Base-by-base conservation (phyloP, 257 asterid species). In the Galeopsis tetrahit region DNA sequence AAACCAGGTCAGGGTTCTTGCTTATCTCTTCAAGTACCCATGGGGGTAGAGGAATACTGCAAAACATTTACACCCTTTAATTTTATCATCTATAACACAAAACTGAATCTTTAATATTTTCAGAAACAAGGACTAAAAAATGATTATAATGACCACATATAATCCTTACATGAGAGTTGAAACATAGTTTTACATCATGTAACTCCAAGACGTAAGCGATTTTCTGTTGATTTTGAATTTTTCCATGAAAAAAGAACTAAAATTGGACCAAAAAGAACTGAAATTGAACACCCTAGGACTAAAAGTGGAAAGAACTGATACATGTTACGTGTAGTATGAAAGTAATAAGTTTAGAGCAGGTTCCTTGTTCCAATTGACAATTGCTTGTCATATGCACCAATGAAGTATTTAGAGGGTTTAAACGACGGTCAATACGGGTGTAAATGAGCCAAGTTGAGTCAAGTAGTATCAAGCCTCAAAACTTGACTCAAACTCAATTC, bases 21-120 rank as follows among this genome's bases (percentile, higher is more conserved):
- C 91, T 87, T 31, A 91, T 94, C 82, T 88, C 98, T 81, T 94
- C 98, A 42, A 94, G 96, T 53, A 89, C 98, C 98, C 97, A 94
- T 58, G 96, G 91, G 34, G 98, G 97, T 63, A 91, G 83, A 51
- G 98, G 91, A 80, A 94, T 88, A 80, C 98, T 94, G 86, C 81
- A 84, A 77, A 73, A 74, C 21, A 63, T 14, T 14, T 34, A 42
- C 5, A 59, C 6, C 66, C 48, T 65, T 32, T 21, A 63, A 48
- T 53, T 14, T 10, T 42, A 59, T 66, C 55, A 28, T 38, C 36
- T 66, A 42, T 42, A 6, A 51, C 59, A 56, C 32, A n/a, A 40
- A 48, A 75, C 3, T 59, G 6, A 38, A 35, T 68, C 66, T 11
- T n/a, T 53, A 46, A 35, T 43, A 35, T 40, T 64, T 46, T 31